Evolutionary conservation across 768 basidiomycete species (phyloP), one percentile per base, ranked within the genome.

Genomic region (Boletus barrowsii): DNA sequence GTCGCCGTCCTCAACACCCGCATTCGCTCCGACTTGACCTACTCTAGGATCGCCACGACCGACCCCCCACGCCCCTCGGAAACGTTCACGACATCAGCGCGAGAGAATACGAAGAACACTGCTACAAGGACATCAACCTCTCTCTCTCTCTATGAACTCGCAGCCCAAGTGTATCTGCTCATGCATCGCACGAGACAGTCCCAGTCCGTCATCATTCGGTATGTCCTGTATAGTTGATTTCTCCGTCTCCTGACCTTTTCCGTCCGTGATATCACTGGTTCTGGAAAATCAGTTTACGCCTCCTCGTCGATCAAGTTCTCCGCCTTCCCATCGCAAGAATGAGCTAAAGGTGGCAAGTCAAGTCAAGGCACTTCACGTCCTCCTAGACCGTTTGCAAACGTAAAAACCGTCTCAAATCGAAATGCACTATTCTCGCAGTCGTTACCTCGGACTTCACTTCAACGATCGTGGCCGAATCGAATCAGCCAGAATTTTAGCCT

Each of bases 301-400:
- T 96, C 24, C 74, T 97, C 51, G 75, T 87, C 36, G 84, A 84
- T 64, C 94, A 96, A 68, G 69, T 96, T 46, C 81, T 98, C 29
- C 81, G 86, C 17, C 84, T 96, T 1, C 90, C 20, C 89, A 87
- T 62, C 87, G 90, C 15, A 89, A 84, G 70, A 85, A 84, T 59
- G 90, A 93, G 65, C 69, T 74, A 2, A 83, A 77, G 56, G 66
- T 90, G 15, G 79, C 90, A 0, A 83, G 87, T 40, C 92, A 93
- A 68, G 76, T 96, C 68, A 84, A 85, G 61, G 85, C 91, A 11
- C 75, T 93, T 43, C 69, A 76, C 49, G 86, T 87, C 29, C 72
- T 98, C 35, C 84, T 97, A 58, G 87, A 91, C 68, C 94, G 7
- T 98, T 97, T 68, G 94, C 93, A 43, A 88, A 90, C 66, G 85